A percentile compares a stretch with the other conserved stretches of the same genome.
Evolutionary conservation across 495 filamentous ascomycete genomes (phyloP).

Genomic region (Neurospora sp.): DNA sequence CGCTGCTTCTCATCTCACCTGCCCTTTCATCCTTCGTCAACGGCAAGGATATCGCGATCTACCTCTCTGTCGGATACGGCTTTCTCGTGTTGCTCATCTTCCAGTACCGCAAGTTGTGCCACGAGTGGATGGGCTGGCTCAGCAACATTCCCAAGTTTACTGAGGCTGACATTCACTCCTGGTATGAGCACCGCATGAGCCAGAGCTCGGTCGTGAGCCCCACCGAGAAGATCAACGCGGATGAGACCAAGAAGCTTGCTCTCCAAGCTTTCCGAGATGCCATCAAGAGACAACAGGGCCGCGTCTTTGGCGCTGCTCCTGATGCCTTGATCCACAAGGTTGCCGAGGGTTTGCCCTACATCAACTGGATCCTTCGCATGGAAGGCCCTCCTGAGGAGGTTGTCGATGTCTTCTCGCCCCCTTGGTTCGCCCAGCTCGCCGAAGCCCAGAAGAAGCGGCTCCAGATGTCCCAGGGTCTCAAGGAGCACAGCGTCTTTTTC

Average conservation of each 20-base stretch:
- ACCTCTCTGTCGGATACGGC: slow-evolving; percentile 36
- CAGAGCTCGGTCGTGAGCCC: not conserved
- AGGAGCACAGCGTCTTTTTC: slow-evolving; percentile 24
- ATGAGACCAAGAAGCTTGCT: slow-evolving; percentile 5
- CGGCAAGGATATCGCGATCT: slow-evolving; percentile 38
- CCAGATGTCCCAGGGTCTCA: slow-evolving; percentile 19
- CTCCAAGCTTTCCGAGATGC: slow-evolving; percentile 9
- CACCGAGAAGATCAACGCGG: not conserved
- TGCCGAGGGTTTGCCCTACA: slow-evolving; percentile 13
- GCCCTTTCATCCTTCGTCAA: slow-evolving; percentile 34
- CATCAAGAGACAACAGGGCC: not conserved
- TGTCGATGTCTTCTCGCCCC: slow-evolving; percentile 9
- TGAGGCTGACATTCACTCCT: slow-evolving; percentile 39
- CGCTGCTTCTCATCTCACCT: slow-evolving; percentile 38
- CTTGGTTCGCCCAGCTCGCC: slow-evolving; percentile 18
- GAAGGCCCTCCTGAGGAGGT: not conserved
- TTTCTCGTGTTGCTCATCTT: slow-evolving; percentile 36
- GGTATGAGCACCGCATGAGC: slow-evolving; percentile 25
- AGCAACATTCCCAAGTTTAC: slow-evolving; percentile 35
- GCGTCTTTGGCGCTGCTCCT: not conserved
- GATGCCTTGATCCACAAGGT: slow-evolving; percentile 8
- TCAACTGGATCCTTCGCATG: slow-evolving; percentile 17
- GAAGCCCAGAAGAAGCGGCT: slow-evolving; percentile 16
- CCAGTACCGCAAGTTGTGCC: slow-evolving; percentile 34
- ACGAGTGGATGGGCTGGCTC: slow-evolving; percentile 45